A percentile compares a stretch with the other conserved stretches of the same genome.
Evolutionary conservation across 1,284 basidiomycete species (phyloP).

Genomic region (Apiotrichum sp.): DNA sequence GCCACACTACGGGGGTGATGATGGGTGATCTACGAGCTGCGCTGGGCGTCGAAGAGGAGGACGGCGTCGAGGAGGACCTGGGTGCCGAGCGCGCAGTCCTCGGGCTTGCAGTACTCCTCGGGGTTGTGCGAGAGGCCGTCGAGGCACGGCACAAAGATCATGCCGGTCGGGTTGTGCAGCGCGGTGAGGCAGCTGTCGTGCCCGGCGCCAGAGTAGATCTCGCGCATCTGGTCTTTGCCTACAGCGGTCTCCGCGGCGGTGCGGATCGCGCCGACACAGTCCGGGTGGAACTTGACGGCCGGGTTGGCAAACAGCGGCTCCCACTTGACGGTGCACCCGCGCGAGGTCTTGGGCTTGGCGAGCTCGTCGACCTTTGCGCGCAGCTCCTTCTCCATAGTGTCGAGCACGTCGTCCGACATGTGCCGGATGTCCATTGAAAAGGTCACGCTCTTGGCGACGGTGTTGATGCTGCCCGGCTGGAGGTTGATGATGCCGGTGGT

Average conservation of each 20-base stretch:
- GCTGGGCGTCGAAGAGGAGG: conserved; percentile 10
- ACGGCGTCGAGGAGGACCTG: conserved; percentile 23
- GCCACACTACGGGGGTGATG: no score
- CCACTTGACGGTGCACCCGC: conserved; percentile 9
- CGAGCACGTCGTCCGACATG: conserved; percentile 14
- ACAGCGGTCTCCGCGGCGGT: conserved; percentile 4
- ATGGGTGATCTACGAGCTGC: neutral
- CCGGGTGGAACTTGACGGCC: conserved; percentile 10
- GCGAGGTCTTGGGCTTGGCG: neutral
- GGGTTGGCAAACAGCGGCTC: conserved; percentile 8
- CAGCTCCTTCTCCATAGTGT: conserved; percentile 17
- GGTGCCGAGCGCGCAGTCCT: conserved; percentile 18
- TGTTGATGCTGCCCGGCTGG: conserved; percentile 19
- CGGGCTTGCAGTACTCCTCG: conserved; percentile 26
- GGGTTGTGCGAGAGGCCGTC: conserved; percentile 32
- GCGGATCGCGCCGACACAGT: conserved; percentile 7
- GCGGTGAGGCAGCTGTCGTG: conserved; percentile 26
- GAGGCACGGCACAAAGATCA: conserved; percentile 33
- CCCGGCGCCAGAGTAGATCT: conserved; percentile 19
- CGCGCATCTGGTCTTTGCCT: conserved; percentile 7
- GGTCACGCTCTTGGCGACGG: conserved; percentile 14
- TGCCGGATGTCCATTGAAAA: conserved; percentile 27
- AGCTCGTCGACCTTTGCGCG: conserved; percentile 9
- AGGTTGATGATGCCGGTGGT: conserved; percentile 20
- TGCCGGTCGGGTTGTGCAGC: conserved; percentile 22